Conservation (phyloP, 2,329 filamentous ascomycete genomes). For the Pseudogymnoascus sp. region DNA sequence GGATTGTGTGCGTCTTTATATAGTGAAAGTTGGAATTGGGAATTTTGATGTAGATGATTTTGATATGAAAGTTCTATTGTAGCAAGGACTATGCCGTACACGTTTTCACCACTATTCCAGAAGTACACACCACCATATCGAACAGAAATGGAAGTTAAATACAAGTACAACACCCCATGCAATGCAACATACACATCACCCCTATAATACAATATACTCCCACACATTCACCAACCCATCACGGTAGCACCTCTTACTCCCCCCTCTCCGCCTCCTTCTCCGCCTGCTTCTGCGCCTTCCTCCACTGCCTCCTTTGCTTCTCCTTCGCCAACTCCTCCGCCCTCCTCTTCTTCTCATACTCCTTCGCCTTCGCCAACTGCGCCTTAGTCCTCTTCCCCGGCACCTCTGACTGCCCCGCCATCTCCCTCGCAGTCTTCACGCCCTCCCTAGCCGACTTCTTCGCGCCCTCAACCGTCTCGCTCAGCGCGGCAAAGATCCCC, state of each 20-base stretch:
- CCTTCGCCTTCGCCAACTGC: conserved; percentile 12
- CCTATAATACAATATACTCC: not conserved
- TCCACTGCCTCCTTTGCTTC: conserved; percentile 9
- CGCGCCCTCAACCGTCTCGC: conserved; percentile 25
- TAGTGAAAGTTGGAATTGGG: not conserved
- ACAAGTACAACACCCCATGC: conserved; percentile 2
- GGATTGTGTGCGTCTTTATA: not conserved
- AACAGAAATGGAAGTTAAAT: conserved; percentile 4
- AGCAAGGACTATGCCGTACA: not conserved
- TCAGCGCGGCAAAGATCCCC: conserved; percentile 29
- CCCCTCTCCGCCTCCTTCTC: conserved; percentile 10
- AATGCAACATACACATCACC: conserved; percentile 5
- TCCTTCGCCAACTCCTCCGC: conserved; percentile 15
- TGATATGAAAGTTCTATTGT: conserved; percentile 7
- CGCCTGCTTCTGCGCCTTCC: conserved; percentile 11
- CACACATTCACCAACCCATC: not conserved
- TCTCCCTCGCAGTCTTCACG: conserved; percentile 28
- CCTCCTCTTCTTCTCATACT: conserved; percentile 20
- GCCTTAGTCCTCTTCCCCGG: conserved; percentile 17
- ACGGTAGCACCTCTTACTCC: not conserved
- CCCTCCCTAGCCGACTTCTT: conserved; percentile 25
- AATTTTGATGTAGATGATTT: not conserved
- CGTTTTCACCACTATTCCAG: not conserved
- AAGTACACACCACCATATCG: not conserved
- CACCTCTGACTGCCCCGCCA: conserved; percentile 30